Evolutionary conservation across 805 yeast genomes (phyloP).

Genomic region (Suhomyces vadensis): DNA sequence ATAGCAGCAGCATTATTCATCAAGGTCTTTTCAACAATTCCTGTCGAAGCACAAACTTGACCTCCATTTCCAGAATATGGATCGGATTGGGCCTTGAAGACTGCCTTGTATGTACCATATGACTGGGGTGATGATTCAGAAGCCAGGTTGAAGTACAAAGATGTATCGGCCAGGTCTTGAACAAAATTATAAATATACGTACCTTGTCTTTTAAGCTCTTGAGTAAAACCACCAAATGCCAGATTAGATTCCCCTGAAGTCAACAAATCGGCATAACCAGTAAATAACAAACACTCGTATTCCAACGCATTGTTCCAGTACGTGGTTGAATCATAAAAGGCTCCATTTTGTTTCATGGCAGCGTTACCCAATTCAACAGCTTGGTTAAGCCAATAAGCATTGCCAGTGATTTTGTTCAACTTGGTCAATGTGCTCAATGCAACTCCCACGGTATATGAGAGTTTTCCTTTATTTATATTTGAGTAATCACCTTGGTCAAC

Average conservation of each 20-base stretch:
- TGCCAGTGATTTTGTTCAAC: conserved; percentile 17
- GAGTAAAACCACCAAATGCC: conserved; percentile 7
- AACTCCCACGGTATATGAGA: conserved; percentile 29
- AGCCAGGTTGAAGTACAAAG: conserved; percentile 13
- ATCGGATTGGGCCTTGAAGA: conserved; percentile 6
- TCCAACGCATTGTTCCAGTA: conserved; percentile 26
- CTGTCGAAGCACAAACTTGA: not conserved
- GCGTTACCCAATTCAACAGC: conserved; percentile 21
- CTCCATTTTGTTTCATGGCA: conserved; percentile 18
- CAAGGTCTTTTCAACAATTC: conserved; percentile 12
- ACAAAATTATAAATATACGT: conserved; percentile 14
- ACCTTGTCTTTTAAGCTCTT: conserved; percentile 17
- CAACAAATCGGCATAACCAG: conserved; percentile 25
- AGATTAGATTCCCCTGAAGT: conserved; percentile 5
- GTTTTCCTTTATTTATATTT: conserved; percentile 26
- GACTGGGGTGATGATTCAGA: conserved; percentile 6
- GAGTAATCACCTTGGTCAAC: conserved; percentile 11
- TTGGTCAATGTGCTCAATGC: conserved; percentile 24
- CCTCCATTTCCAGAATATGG: not conserved
- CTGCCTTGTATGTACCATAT: conserved; percentile 9
- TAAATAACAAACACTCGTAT: conserved; percentile 24
- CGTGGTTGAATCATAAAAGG: conserved; percentile 19
- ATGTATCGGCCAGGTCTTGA: conserved; percentile 14
- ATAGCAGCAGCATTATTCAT: conserved; percentile 20
- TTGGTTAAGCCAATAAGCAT: conserved; percentile 14